Evolutionary conservation across 2,329 filamentous ascomycete genomes (phyloP).

Genomic region (Phyllosticta citriasiana): DNA sequence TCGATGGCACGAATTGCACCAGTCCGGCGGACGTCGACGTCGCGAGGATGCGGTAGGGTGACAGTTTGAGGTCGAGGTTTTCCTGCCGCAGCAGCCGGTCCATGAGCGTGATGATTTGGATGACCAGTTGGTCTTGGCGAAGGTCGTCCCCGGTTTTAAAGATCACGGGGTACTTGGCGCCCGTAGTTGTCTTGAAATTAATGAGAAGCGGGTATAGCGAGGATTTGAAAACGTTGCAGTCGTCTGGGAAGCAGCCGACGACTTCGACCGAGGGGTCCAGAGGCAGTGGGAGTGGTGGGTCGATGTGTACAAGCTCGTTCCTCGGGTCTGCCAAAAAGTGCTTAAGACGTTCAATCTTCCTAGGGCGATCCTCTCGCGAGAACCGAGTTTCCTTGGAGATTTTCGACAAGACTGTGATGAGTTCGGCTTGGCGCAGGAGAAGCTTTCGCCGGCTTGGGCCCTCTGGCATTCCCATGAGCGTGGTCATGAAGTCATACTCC

Average conservation of each 20-base stretch:
- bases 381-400: constrained; percentile 82
- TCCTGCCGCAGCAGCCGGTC: constrained; percentile 91
- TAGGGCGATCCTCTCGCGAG: constrained; percentile 63
- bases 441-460: constrained; percentile 66
- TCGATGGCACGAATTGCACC: constrained; percentile 86
- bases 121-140: constrained; percentile 91
- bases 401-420: constrained; percentile 77
- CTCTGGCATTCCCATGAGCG: constrained; percentile 61
- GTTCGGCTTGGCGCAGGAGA: constrained; percentile 76
- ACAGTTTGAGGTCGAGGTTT: constrained; percentile 88
- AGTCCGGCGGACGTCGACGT: constrained; percentile 83
- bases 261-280: constrained; percentile 77
- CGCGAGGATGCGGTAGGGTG: constrained; percentile 91
- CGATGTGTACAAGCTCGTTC: constrained; percentile 75
- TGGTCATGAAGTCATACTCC: constrained; percentile 91
- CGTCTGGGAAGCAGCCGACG: constrained; percentile 69
- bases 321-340: constrained; percentile 77
- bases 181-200: constrained; percentile 72
- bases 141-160: constrained; percentile 98
- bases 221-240: constrained; percentile 91
- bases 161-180: constrained; percentile 76
- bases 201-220: constrained; percentile 85
- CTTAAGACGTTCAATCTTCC: constrained; percentile 78
- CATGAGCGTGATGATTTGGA: constrained; percentile 97
- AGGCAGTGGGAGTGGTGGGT: constrained; percentile 78